Base-by-base conservation (phyloP, 441 rosid species). In the Erodium moschatum region DNA sequence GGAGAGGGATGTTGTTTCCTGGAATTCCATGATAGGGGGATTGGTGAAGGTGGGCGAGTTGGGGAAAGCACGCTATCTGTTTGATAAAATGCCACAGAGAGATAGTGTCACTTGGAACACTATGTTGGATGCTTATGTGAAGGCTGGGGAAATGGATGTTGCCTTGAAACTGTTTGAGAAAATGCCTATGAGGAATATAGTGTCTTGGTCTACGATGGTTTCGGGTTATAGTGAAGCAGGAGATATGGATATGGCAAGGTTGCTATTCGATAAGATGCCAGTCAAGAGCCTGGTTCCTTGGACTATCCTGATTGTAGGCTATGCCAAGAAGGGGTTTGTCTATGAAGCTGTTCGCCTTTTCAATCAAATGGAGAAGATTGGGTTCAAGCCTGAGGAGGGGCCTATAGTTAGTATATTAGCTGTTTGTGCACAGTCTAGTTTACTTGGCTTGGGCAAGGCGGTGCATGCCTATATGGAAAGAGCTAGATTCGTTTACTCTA, bases 141-240 rank as follows among this genome's bases (percentile, higher is more conserved):
- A 52, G 60, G 60, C 60, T 16, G 60, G 60, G 15, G 9, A 52
- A 16, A 52, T 52, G 60, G 60, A 52, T 6, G 8, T 52, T 52
- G 60, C 60, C 8, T 52, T 52, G 18, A 15, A n/a, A 7, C 60
- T 52, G 60, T 52, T 52, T 52, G 60, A 52, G 60, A 52, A 52
- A 52, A 52, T 52, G 60, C 60, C 60, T 52, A 16, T 52, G 60
- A 52, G 60, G 19, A 52, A 52, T 52, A 18, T 52, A 2, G 60
- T 52, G 60, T n/a, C 60, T 52, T 52, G 60, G 60, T 52, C 60
- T 5, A 52, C 60, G 8, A 52, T 52, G 60, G 60, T 52, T 52
- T 52, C 60, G 60, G 60, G 60, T 52, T 52, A 52, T 16, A 52
- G 60, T n/a, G 19, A 16, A 52, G 60, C 60, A 5, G 60, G 60